Conservation (phyloP, 768 basidiomycete species). For the Amanita pseudoporphyria region DNA sequence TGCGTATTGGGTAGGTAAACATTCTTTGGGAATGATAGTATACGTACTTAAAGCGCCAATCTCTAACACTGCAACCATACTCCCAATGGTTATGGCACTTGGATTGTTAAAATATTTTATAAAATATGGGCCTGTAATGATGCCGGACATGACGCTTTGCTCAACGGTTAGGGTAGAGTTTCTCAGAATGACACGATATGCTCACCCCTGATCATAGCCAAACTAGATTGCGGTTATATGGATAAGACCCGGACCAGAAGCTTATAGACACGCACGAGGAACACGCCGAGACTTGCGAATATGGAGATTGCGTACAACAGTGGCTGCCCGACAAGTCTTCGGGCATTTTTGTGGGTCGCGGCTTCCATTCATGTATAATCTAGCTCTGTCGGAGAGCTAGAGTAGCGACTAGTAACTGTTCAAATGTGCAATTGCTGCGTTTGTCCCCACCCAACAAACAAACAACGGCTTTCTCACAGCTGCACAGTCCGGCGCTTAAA, state of each 20-base stretch:
- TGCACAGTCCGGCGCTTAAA: too few species aligned
- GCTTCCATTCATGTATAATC: slow-evolving; percentile 12
- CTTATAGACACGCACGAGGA: slow-evolving; percentile 41
- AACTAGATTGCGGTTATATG: slow-evolving; percentile 38
- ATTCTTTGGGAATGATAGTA: not conserved
- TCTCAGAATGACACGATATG: not conserved
- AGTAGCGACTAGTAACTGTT: too few species aligned
- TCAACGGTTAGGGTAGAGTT: slow-evolving; percentile 9
- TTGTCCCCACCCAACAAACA: not conserved
- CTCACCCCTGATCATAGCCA: slow-evolving; percentile 73
- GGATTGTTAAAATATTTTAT: slow-evolving; percentile 68
- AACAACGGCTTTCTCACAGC: too few species aligned
- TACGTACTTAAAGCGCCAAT: slow-evolving; percentile 72
- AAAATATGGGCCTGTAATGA: slow-evolving; percentile 80
- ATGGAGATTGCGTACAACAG: slow-evolving; percentile 64
- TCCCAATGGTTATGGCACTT: slow-evolving; percentile 56
- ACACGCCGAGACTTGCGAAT: slow-evolving; percentile 71
- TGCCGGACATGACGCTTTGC: slow-evolving; percentile 68
- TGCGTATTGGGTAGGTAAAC: slow-evolving; percentile 15
- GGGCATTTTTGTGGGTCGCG: slow-evolving; percentile 24
- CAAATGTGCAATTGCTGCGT: too few species aligned
- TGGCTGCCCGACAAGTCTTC: slow-evolving; percentile 57
- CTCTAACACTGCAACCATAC: slow-evolving; percentile 88
- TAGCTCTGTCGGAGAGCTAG: not conserved
- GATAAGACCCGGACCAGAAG: too few species aligned